phyloP scores from a whole-genome alignment of 1,284 basidiomycete genomes.

The Rhizoctonia solani region DNA sequence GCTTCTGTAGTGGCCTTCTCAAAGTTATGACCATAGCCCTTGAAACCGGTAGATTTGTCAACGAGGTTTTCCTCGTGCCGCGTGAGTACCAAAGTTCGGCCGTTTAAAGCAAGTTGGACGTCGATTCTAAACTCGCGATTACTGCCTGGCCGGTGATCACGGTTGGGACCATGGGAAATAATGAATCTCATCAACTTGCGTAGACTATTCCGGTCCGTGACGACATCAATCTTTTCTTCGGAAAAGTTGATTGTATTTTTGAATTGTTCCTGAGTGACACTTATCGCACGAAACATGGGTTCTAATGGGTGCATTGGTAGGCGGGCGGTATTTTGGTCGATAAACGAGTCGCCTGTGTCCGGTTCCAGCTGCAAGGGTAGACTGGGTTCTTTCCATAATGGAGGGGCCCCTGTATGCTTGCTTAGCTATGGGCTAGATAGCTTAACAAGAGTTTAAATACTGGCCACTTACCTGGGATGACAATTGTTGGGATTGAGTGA shows the following conservation, averaged over 20 bases:
- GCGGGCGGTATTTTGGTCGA: slow-evolving; percentile 18
- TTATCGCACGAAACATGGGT: slow-evolving; percentile 12
- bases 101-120: slow-evolving; percentile 17
- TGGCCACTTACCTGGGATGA: slow-evolving; percentile 12
- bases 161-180: slow-evolving; percentile 2
- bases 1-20: background rate
- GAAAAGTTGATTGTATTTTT: background rate
- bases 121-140: slow-evolving; percentile 17
- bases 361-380: slow-evolving; percentile 9
- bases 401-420: background rate
- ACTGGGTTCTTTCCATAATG: background rate
- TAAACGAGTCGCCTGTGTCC: slow-evolving; percentile 8
- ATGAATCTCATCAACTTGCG: slow-evolving; percentile 28
- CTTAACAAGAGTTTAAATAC: too few relatives aligned
- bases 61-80: background rate
- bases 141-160: background rate
- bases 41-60: slow-evolving; percentile 1
- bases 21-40: slow-evolving; percentile 15
- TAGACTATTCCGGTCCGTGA: slow-evolving; percentile 1
- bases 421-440: background rate
- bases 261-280: background rate
- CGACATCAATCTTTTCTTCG: slow-evolving; percentile 1
- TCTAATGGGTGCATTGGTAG: slow-evolving; percentile 1
- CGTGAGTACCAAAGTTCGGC: slow-evolving; percentile 2
- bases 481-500: slow-evolving; percentile 6